Evolutionary conservation across 345 rosid species (phyloP).

Genomic region (Dipteronia dyeriana): DNA sequence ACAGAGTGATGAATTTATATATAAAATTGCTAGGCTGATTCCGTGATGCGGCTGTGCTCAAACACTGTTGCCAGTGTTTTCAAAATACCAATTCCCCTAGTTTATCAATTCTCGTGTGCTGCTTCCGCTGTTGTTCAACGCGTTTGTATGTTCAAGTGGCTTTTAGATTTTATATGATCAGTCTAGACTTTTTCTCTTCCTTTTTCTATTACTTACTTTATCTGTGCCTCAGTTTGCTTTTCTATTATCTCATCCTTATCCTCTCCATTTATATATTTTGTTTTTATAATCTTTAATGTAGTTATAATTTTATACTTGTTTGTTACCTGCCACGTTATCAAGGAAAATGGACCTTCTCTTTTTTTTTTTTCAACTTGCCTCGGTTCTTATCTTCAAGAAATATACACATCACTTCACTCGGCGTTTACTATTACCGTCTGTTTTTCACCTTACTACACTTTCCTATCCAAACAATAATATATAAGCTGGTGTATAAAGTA

Average conservation of each 20-base stretch:
- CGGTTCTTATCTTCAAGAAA: background rate
- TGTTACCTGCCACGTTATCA: background rate
- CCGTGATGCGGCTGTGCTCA: background rate
- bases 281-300: too few species aligned
- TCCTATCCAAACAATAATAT: too few species aligned
- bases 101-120: too few species aligned
- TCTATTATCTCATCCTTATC: background rate
- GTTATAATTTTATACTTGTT: too few species aligned
- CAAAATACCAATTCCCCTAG: background rate
- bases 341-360: background rate
- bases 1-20: too few species aligned
- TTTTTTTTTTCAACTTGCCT: background rate
- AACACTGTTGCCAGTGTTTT: background rate
- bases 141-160: too few species aligned
- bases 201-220: too few species aligned
- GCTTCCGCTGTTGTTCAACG: too few species aligned
- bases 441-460: too few species aligned
- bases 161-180: background rate
- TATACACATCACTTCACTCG: background rate
- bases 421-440: background rate
- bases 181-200: background rate
- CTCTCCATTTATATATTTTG: background rate
- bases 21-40: background rate
- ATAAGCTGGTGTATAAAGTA: too few species aligned
- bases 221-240: background rate